Evolutionary conservation across 2,329 filamentous ascomycete genomes (phyloP).

Genomic region (Neonectria faginata): DNA sequence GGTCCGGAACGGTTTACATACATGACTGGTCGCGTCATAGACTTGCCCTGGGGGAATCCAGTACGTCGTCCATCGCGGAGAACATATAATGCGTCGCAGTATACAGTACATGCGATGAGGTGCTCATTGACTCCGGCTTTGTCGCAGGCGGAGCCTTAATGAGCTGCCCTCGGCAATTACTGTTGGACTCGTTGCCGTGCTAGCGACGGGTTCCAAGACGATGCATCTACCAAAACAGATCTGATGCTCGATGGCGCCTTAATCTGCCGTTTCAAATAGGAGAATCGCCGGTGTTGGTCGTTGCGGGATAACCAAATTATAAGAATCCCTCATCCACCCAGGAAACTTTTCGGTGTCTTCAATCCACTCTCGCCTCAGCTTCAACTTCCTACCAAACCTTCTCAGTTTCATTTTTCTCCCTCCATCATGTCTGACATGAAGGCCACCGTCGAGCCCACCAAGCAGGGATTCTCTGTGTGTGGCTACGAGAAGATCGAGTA

Average conservation of each 20-base stretch:
- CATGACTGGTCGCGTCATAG: slow-evolving; percentile 1
- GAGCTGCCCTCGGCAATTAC: neutral
- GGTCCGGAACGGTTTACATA: neutral
- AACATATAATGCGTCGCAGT: neutral
- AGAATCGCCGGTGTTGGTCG: neutral
- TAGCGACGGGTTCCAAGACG: neutral
- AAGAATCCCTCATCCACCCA: neutral
- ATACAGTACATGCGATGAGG: neutral
- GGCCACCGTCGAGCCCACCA: slow-evolving; percentile 72
- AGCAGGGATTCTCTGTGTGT: slow-evolving; percentile 75
- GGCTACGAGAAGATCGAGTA: slow-evolving; percentile 83
- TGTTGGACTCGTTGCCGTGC: neutral
- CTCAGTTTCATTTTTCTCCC: slow-evolving; percentile 8
- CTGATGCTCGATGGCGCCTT: neutral
- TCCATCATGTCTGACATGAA: slow-evolving; percentile 76
- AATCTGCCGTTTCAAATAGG: neutral
- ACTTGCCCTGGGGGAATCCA: neutral
- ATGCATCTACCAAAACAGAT: neutral
- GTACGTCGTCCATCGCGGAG: neutral
- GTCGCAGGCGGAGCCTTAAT: neutral
- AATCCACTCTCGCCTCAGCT: neutral
- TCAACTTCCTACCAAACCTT: neutral
- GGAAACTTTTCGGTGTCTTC: neutral
- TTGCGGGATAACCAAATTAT: neutral
- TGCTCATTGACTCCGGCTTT: neutral